Percentiles rank a stretch among this genome's conserved stretches.
These are phyloP conservation scores for Penicillium vulpinum DNA, from an alignment of 2,329 filamentous ascomycete genomes.

Conservation along the genomic window DNA sequence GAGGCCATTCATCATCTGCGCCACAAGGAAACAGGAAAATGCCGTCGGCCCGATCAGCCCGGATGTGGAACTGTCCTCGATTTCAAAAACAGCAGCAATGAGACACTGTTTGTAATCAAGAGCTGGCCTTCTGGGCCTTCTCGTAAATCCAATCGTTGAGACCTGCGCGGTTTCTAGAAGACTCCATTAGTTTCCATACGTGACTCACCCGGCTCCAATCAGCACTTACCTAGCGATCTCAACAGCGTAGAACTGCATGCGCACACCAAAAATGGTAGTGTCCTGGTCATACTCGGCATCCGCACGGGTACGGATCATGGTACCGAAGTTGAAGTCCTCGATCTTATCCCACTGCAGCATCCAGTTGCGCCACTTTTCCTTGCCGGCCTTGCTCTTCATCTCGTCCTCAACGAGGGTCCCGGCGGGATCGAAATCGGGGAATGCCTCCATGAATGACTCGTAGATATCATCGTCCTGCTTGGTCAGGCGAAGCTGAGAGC, in stretches of 20 bases:
- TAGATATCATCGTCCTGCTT: conserved; percentile 95
- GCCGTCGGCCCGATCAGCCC: conserved; percentile 19
- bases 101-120: conserved; percentile 15
- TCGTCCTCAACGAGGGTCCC: conserved; percentile 81
- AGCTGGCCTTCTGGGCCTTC: conserved; percentile 56
- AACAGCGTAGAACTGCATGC: conserved; percentile 82
- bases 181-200: conserved; percentile 12
- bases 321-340: conserved; percentile 98
- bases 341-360: conserved; percentile 90
- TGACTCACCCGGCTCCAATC: not conserved
- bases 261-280: conserved; percentile 85
- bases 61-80: conserved; percentile 16
- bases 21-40: conserved; percentile 11
- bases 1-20: conserved; percentile 3
- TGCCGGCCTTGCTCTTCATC: conserved; percentile 97
- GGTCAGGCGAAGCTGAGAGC: conserved; percentile 85
- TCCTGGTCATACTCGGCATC: conserved; percentile 84
- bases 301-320: conserved; percentile 77
- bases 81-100: conserved; percentile 10
- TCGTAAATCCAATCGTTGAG: conserved; percentile 98
- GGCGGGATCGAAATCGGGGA: conserved; percentile 87
- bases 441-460: conserved; percentile 80
- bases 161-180: conserved; percentile 71
- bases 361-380: conserved; percentile 93
- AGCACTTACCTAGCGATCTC: conserved; percentile 66